A percentile compares a stretch with the other conserved stretches of the same genome.
Evolutionary conservation across 352 stramenopile genomes (phyloP).

Genomic region (Thalassiosira hispida): DNA sequence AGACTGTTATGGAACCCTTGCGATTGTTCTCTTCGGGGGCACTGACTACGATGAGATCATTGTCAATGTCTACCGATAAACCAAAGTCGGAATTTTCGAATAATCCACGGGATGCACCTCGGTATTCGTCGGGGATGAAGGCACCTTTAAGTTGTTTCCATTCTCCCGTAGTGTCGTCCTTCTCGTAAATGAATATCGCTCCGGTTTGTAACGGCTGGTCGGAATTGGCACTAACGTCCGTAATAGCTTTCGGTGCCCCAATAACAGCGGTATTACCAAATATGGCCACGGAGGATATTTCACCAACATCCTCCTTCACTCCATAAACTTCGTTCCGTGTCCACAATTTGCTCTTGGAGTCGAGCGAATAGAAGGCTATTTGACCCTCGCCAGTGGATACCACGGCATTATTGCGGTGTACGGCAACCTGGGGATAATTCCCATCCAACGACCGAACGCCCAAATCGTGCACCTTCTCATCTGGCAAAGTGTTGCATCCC

Average conservation of each 20-base stretch:
- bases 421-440: constrained; percentile 18
- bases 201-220: background rate
- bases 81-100: constrained; percentile 22
- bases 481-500: constrained; percentile 17
- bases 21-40: constrained; percentile 16
- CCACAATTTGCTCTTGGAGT: constrained; percentile 8
- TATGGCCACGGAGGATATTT: constrained; percentile 22
- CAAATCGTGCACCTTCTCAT: constrained; percentile 19
- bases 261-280: constrained; percentile 24
- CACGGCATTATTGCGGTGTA: constrained; percentile 23
- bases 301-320: constrained; percentile 17
- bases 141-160: constrained; percentile 24
- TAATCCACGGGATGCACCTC: background rate
- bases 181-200: constrained; percentile 36
- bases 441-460: constrained; percentile 7
- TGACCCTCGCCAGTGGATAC: constrained; percentile 17
- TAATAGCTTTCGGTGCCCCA: constrained; percentile 11
- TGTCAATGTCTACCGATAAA: constrained; percentile 21
- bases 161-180: background rate
- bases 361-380: constrained; percentile 18
- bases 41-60: constrained; percentile 34
- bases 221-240: background rate
- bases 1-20: constrained; percentile 25
- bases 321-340: constrained; percentile 17
- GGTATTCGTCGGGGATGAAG: constrained; percentile 25